phyloP scores from a whole-genome alignment of 148 eudicot species.

The Cornus florida region DNA sequence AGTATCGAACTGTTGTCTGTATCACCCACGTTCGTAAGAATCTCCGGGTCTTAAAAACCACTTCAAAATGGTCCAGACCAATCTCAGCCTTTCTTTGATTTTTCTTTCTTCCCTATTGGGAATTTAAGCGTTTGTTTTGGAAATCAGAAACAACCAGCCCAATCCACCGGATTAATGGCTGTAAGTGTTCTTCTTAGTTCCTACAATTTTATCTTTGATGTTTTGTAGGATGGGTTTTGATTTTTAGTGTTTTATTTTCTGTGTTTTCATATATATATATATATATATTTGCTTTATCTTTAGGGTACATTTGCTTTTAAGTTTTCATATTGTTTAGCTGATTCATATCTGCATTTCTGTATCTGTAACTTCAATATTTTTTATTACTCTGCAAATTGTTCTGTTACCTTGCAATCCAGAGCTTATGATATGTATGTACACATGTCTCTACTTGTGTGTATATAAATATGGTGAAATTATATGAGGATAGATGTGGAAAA shows the following conservation, averaged over 20 bases:
- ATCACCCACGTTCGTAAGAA: background rate
- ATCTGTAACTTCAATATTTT: no score
- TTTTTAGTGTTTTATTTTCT: background rate
- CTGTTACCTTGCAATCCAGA: no score
- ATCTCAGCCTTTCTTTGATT: background rate
- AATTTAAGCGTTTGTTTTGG: background rate
- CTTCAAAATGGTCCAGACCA: background rate
- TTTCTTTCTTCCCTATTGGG: background rate
- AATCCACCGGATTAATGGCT: constrained; percentile 17
- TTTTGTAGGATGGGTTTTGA: background rate
- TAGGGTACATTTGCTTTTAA: background rate
- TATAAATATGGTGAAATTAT: no score
- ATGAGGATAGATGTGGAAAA: no score
- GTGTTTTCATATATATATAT: background rate
- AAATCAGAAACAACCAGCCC: background rate
- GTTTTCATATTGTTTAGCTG: background rate
- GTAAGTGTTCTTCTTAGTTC: constrained; percentile 22
- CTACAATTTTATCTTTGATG: background rate
- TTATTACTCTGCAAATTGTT: no score
- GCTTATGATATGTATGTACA: no score
- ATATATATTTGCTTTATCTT: background rate
- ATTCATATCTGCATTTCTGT: no score
- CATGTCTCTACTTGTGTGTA: no score
- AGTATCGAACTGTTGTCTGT: background rate
- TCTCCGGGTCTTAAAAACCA: background rate